phyloP scores from a whole-genome alignment of 306 rosid species.

The Sindora glabra region DNA sequence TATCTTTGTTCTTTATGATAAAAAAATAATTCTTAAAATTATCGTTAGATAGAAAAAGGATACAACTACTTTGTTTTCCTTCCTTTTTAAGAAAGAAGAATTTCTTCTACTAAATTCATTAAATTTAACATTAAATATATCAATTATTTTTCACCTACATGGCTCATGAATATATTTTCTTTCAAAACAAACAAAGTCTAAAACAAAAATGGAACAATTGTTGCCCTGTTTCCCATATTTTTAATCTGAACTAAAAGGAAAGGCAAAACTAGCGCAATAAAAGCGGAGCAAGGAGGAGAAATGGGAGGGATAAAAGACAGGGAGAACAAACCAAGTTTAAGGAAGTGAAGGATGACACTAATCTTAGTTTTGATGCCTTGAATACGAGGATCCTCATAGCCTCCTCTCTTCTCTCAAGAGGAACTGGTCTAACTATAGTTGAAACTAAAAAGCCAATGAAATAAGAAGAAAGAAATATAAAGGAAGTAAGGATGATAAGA shows the following conservation, averaged over 20 bases:
- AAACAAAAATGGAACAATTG: too few relatives aligned
- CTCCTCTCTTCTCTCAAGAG: background rate
- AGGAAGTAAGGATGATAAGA: background rate
- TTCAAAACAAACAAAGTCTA: too few relatives aligned
- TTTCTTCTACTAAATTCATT: too few relatives aligned
- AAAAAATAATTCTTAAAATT: too few relatives aligned
- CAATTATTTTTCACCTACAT: too few relatives aligned
- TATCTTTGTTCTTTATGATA: too few relatives aligned
- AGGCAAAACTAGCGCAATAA: background rate
- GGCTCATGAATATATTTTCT: too few relatives aligned
- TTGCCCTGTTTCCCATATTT: background rate
- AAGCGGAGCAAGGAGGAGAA: background rate
- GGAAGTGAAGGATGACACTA: constrained; percentile 94
- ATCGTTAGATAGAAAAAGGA: background rate
- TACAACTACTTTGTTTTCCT: too few relatives aligned
- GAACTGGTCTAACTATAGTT: too few relatives aligned
- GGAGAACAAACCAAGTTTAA: constrained; percentile 59
- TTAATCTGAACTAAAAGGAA: background rate
- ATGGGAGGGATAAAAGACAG: too few relatives aligned
- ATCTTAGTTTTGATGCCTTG: constrained; percentile 84
- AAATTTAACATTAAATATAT: too few relatives aligned
- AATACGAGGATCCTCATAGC: constrained; percentile 72
- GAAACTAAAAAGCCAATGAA: constrained; percentile 10
- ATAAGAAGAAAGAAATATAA: background rate
- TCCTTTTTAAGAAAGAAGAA: too few relatives aligned